Evolutionary conservation across 208 protist species (phyloP).

Genomic region (Leishmania braziliensis): DNA sequence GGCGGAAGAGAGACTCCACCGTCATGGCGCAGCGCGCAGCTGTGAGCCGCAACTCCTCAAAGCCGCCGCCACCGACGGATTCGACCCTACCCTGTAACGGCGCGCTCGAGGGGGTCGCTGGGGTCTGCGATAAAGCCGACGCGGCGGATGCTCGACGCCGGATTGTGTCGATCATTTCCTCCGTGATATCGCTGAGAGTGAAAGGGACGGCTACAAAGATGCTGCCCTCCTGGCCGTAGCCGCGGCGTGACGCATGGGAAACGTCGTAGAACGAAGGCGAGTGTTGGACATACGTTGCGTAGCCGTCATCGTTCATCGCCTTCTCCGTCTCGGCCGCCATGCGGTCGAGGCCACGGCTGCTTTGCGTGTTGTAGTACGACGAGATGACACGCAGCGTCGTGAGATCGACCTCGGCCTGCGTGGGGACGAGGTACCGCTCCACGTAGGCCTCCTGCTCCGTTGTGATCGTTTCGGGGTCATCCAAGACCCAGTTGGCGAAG

Average conservation of each 20-base stretch:
- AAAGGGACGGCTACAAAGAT: slow-evolving; percentile 43
- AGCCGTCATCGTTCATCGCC: slow-evolving; percentile 40
- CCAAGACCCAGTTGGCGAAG: slow-evolving; percentile 13
- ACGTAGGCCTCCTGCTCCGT: slow-evolving; percentile 26
- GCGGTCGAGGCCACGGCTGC: slow-evolving; percentile 20
- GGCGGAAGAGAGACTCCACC: slow-evolving; percentile 33
- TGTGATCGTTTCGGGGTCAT: slow-evolving; percentile 7
- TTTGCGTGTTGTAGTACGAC: slow-evolving; percentile 27
- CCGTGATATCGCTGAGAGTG: slow-evolving; percentile 16
- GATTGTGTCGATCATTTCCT: slow-evolving; percentile 14
- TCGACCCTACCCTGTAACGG: not conserved
- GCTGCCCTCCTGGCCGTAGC: slow-evolving; percentile 45
- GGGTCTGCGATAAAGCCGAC: not conserved
- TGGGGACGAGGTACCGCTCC: slow-evolving; percentile 22
- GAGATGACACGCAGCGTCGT: slow-evolving; percentile 30
- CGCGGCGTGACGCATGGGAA: slow-evolving; percentile 35
- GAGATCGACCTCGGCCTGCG: slow-evolving; percentile 4
- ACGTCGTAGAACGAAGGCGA: slow-evolving; percentile 40
- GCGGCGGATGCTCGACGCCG: slow-evolving; percentile 1
- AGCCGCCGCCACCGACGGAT: slow-evolving; percentile 6
- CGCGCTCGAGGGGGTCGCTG: not conserved
- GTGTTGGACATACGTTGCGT: slow-evolving; percentile 24
- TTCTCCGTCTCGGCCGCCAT: slow-evolving; percentile 37
- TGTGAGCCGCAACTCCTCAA: slow-evolving; percentile 19
- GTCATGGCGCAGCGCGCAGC: slow-evolving; percentile 31